These are phyloP conservation scores for Eucalyptus pauciflora DNA, from an alignment of 345 rosid genomes.

Conservation along the genomic window DNA sequence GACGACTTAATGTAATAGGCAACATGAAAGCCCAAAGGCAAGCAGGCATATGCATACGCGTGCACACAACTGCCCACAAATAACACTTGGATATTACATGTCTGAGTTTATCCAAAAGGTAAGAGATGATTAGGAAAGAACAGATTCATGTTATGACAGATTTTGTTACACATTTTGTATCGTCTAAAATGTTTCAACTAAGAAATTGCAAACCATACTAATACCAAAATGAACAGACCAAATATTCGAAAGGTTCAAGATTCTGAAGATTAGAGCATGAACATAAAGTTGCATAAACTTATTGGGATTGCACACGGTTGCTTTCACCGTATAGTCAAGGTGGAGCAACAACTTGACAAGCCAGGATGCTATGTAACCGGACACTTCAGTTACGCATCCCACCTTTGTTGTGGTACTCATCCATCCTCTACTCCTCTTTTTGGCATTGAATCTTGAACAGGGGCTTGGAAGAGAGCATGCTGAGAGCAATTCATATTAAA, in stretches of 20 bases:
- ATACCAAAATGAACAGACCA: background rate
- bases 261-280: background rate
- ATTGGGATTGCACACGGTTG: background rate
- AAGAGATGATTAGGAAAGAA: background rate
- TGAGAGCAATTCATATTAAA: background rate
- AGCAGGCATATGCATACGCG: background rate
- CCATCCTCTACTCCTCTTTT: background rate
- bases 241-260: background rate
- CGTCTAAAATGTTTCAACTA: background rate
- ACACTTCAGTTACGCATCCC: background rate
- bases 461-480: background rate
- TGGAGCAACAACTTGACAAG: background rate
- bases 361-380: background rate
- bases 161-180: background rate
- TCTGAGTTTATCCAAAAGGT: background rate
- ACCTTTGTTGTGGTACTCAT: background rate
- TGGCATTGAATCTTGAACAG: background rate
- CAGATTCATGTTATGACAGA: background rate
- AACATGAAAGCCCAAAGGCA: background rate
- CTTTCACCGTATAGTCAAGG: background rate
- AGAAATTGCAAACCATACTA: background rate
- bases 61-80: background rate
- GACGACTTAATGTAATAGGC: background rate
- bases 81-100: background rate
- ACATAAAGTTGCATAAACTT: background rate